Percentiles rank a stretch among this genome's conserved stretches.
Evolutionary conservation across 108 stramenopile species (phyloP).

Genomic region (Cyclotella sp.): DNA sequence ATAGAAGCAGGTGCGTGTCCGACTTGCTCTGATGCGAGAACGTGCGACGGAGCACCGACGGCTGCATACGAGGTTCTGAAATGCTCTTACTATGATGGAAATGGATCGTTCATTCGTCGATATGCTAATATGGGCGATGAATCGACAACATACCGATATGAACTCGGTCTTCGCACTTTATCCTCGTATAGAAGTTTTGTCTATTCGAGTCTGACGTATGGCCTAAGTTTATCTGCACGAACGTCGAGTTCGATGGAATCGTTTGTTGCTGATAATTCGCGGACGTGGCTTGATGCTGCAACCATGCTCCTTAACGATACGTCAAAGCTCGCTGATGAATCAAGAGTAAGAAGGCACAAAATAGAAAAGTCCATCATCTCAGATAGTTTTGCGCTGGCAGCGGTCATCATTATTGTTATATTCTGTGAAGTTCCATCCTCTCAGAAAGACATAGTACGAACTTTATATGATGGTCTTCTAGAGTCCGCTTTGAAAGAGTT

Average conservation of each 20-base stretch:
- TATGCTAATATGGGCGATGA: neutral
- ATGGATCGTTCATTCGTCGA: slow-evolving; percentile 21
- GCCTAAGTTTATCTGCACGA: neutral
- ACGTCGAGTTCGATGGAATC: slow-evolving; percentile 13
- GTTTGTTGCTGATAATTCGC: slow-evolving; percentile 30
- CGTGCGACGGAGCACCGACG: slow-evolving; percentile 10
- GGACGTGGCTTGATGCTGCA: slow-evolving; percentile 47
- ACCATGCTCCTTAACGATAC: slow-evolving; percentile 44
- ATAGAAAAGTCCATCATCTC: neutral
- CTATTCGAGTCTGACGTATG: slow-evolving; percentile 28
- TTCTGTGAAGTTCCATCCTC: slow-evolving; percentile 49
- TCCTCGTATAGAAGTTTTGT: slow-evolving; percentile 37
- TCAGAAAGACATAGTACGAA: slow-evolving; percentile 39
- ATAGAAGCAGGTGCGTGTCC: slow-evolving; percentile 20
- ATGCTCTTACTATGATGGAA: slow-evolving; percentile 28
- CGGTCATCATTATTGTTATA: slow-evolving; percentile 41
- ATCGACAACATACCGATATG: slow-evolving; percentile 6
- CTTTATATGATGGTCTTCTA: slow-evolving; percentile 28
- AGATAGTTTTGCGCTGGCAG: slow-evolving; percentile 39
- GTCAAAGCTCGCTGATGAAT: neutral
- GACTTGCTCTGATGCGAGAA: slow-evolving; percentile 15
- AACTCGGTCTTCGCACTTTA: slow-evolving; percentile 35
- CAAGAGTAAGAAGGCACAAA: neutral
- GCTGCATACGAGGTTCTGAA: slow-evolving; percentile 40
- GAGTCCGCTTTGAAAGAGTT: slow-evolving; percentile 13